Evolutionary conservation across 257 asterid genomes (phyloP).

Genomic region (Anisodus tanguticus): DNA sequence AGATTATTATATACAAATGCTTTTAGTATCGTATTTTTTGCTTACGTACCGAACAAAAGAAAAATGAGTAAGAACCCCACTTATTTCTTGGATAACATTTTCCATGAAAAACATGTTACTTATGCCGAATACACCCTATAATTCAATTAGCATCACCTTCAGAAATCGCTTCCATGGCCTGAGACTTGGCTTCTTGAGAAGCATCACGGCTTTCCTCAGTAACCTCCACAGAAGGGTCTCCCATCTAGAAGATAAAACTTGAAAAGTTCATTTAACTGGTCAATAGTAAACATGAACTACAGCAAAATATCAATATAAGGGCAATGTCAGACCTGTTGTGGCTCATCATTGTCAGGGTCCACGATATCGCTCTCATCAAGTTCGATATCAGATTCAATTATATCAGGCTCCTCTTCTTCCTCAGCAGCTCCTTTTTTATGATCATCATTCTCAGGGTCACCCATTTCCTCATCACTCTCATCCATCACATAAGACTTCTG

Average conservation of each 20-base stretch:
- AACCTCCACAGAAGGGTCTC: slow-evolving; percentile 84
- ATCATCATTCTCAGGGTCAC: slow-evolving; percentile 51
- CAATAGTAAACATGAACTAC: not conserved
- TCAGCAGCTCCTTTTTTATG: slow-evolving; percentile 44
- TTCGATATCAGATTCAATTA: slow-evolving; percentile 86
- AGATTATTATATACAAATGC: too few species aligned
- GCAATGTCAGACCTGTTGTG: slow-evolving; percentile 64
- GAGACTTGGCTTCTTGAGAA: slow-evolving; percentile 85
- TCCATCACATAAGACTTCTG: slow-evolving; percentile 68
- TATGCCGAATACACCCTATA: not conserved
- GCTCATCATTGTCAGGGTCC: slow-evolving; percentile 85
- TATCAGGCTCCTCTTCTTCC: slow-evolving; percentile 78
- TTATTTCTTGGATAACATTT: too few species aligned
- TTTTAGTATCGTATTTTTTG: too few species aligned
- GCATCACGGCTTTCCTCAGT: slow-evolving; percentile 92
- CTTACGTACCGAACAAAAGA: too few species aligned
- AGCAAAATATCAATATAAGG: not conserved
- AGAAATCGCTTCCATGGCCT: slow-evolving; percentile 93
- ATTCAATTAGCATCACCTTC: slow-evolving; percentile 57
- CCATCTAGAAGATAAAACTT: slow-evolving; percentile 62
- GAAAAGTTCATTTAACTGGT: slow-evolving; percentile 5
- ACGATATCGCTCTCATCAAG: slow-evolving; percentile 82
- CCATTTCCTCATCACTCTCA: slow-evolving; percentile 79
- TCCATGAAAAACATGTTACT: too few species aligned
- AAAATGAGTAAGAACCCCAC: too few species aligned